Conservation (phyloP, 2,329 filamentous ascomycete genomes). For the Alternaria longipes region DNA sequence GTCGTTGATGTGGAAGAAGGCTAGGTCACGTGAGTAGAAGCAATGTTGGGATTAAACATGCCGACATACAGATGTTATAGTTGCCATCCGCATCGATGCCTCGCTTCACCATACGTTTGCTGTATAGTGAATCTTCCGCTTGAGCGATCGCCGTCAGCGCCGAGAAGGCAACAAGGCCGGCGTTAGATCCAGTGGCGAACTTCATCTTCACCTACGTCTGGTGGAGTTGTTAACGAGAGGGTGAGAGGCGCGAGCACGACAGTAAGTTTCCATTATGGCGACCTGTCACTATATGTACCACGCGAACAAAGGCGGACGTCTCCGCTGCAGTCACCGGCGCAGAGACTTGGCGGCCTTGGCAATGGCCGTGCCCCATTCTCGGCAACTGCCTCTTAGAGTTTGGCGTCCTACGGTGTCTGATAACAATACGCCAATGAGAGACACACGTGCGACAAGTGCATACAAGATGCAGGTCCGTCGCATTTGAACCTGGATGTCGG, state of each 20-base stretch:
- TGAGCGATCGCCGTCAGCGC: slow-evolving; percentile 26
- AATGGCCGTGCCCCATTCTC: slow-evolving; percentile 30
- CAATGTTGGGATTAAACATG: too few species aligned
- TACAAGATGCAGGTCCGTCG: slow-evolving; percentile 14
- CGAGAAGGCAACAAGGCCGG: slow-evolving; percentile 32
- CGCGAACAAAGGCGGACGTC: slow-evolving; percentile 14
- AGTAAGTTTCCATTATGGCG: neutral
- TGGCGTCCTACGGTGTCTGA: slow-evolving; percentile 26
- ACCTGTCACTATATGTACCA: slow-evolving; percentile 25
- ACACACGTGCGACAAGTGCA: slow-evolving; percentile 36
- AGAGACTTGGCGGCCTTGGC: slow-evolving; percentile 25
- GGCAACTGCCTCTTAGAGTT: slow-evolving; percentile 40
- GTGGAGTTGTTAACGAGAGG: neutral
- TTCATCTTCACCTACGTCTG: slow-evolving; percentile 30
- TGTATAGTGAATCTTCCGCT: slow-evolving; percentile 45
- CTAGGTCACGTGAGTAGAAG: slow-evolving; percentile 23
- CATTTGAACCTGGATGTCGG: slow-evolving; percentile 26
- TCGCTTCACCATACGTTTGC: slow-evolving; percentile 41
- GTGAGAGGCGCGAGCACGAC: slow-evolving; percentile 11
- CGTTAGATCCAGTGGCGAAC: slow-evolving; percentile 23
- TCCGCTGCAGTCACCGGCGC: slow-evolving; percentile 9
- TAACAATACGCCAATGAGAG: slow-evolving; percentile 39
- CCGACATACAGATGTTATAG: slow-evolving; percentile 46
- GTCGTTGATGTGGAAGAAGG: slow-evolving; percentile 76
- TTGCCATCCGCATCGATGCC: slow-evolving; percentile 45